Evolutionary conservation across 1,284 basidiomycete species (phyloP), one percentile per base, ranked within the genome.

Genomic region (Pseudozyma sp.): DNA sequence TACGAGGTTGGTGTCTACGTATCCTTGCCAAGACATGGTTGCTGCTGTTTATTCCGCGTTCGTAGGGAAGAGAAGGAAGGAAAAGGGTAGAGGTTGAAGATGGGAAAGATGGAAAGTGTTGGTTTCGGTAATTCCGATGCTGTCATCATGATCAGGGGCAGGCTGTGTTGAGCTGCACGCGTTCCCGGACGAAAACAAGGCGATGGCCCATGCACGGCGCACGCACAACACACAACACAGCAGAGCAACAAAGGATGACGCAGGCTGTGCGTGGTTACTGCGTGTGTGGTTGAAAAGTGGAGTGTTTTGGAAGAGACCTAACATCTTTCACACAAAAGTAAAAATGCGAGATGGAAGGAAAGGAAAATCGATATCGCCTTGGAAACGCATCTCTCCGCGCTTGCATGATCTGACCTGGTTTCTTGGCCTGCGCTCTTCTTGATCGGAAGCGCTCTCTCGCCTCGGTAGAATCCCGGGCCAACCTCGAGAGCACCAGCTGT

Each of bases 1-100:
- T 75, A 96, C 85, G 70, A 97, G 90, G 85, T 95, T 91, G 82
- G 87, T 87, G 86, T 97, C 93, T 85, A 97, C 93, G 88, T 96
- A 96, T 65, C 87, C 93, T 95, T 80, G 78, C 80, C 78, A 83
- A 60, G 78, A 82, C 77, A 85, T 21, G 10, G 31, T 19, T 44
- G 44, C 40, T 19, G 58, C 25, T 43, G n/a, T n/a, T n/a, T n/a
- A n/a, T n/a, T n/a, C n/a, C n/a, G n/a, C n/a, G n/a, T n/a, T n/a
- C n/a, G n/a, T n/a, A n/a, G n/a, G 43, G 60, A 44, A 35, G 19
- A n/a, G 42, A 16, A 9, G 36, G 13, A 10, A 39, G 2, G 16
- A 48, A 31, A 44, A 21, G 25, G 10, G 18, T 40, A 18, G 53
- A 51, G 53, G 48, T 50, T 21, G 25, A 50, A 25, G 48, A 5